Evolutionary conservation across 495 filamentous ascomycete genomes (phyloP).

Genomic region (Parachaetomium inaequale): DNA sequence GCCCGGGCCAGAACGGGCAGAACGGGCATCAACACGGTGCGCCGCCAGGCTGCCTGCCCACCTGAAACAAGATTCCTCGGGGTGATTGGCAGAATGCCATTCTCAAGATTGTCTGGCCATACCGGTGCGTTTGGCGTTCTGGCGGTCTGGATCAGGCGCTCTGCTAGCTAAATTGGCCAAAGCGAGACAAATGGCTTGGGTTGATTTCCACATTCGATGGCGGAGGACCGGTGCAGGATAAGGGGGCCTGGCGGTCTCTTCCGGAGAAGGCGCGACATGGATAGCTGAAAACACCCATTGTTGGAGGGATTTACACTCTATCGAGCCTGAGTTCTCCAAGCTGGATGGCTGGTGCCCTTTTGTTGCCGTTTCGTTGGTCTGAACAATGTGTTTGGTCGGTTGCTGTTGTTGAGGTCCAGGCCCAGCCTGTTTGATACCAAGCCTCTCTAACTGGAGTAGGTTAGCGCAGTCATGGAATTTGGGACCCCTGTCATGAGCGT

Average conservation of each 20-base stretch:
- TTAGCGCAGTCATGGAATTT: neutral
- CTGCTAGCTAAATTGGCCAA: neutral
- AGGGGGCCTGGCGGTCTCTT: too few relatives aligned
- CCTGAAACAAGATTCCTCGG: slow-evolving; percentile 3
- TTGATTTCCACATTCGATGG: neutral
- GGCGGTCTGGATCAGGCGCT: neutral
- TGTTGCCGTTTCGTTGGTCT: too few relatives aligned
- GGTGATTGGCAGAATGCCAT: neutral
- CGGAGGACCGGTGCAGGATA: neutral
- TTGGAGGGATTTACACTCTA: too few relatives aligned
- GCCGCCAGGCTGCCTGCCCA: neutral
- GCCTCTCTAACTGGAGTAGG: neutral
- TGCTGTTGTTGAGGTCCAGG: neutral
- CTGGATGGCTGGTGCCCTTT: too few relatives aligned
- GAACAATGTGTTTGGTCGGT: neutral
- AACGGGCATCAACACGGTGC: neutral
- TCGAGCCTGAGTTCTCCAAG: too few relatives aligned
- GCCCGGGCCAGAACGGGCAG: neutral
- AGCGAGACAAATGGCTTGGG: neutral
- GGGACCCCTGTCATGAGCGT: too few relatives aligned
- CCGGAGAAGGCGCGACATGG: neutral
- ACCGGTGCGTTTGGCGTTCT: neutral
- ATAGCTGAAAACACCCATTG: neutral
- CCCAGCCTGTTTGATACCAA: neutral
- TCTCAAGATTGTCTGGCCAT: neutral